phyloP scores from a whole-genome alignment of 345 rosid species.

The Capsella bursapastoris region DNA sequence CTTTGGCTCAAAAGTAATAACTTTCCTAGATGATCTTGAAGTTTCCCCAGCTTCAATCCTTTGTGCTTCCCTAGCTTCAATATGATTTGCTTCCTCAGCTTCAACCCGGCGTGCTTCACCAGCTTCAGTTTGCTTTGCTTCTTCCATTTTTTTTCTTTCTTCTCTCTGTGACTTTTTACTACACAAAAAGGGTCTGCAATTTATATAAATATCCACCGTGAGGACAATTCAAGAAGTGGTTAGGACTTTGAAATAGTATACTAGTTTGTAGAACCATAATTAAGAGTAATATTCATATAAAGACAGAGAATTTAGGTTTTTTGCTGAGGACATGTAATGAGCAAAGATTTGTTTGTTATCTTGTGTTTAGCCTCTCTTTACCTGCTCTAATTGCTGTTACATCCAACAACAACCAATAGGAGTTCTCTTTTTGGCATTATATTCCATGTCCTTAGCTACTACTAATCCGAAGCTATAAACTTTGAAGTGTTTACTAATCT shows the following conservation, averaged over 20 bases:
- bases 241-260: constrained; percentile 31
- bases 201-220: constrained; percentile 24
- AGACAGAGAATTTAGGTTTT: constrained; percentile 43
- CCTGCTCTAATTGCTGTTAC: constrained; percentile 41
- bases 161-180: constrained; percentile 2
- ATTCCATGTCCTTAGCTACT: constrained; percentile 17
- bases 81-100: constrained; percentile 32
- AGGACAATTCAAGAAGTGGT: constrained; percentile 26
- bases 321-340: constrained; percentile 44
- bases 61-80: constrained; percentile 30
- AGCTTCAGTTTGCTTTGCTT: constrained; percentile 37
- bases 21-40: constrained; percentile 32
- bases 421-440: constrained; percentile 27
- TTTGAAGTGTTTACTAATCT: constrained; percentile 6
- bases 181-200: neutral
- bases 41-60: constrained; percentile 30
- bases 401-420: constrained; percentile 41
- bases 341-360: constrained; percentile 41
- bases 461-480: neutral
- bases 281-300: constrained; percentile 28
- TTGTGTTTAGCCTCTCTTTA: constrained; percentile 35
- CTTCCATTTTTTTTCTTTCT: constrained; percentile 41
- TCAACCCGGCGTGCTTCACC: constrained; percentile 26
- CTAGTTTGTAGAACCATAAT: neutral
- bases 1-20: constrained; percentile 29